These are phyloP conservation scores for Phytopythium montanum DNA, from an alignment of 352 stramenopile species.

Conservation along the genomic window DNA sequence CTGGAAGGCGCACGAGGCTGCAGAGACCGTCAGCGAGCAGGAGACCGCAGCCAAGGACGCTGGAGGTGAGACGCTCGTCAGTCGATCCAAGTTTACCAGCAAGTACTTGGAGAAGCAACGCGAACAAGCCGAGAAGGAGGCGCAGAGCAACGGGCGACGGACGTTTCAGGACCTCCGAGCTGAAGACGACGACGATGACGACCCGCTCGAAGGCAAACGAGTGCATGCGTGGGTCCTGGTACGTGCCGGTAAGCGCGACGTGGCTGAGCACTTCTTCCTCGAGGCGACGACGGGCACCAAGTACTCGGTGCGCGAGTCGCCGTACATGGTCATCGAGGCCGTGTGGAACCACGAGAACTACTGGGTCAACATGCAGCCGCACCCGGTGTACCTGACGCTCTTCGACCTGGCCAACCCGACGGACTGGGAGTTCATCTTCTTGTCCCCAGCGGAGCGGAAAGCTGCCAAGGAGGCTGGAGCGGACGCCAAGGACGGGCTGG, in stretches of 20 bases:
- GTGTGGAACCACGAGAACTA: conserved; percentile 96
- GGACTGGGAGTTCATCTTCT: conserved; percentile 92
- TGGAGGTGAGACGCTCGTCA: conserved; percentile 34
- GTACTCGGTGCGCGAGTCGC: conserved; percentile 74
- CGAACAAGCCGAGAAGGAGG: conserved; percentile 40
- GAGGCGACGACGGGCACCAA: conserved; percentile 89
- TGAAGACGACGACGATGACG: conserved; percentile 59
- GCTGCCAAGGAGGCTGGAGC: conserved; percentile 36
- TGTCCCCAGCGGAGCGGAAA: conserved; percentile 69
- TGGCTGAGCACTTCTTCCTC: conserved; percentile 87
- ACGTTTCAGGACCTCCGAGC: conserved; percentile 28
- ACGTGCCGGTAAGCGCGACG: conserved; percentile 84
- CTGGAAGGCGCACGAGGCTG: conserved; percentile 30
- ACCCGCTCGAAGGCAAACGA: conserved; percentile 66
- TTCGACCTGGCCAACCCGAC: conserved; percentile 84
- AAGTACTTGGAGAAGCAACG: conserved; percentile 61
- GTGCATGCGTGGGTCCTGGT: conserved; percentile 93
- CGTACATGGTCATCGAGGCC: conserved; percentile 86
- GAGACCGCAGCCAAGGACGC: conserved; percentile 2
- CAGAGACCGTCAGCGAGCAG: neutral
- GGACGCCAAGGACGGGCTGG: conserved; percentile 43
- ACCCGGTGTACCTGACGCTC: conserved; percentile 54
- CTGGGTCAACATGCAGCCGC: conserved; percentile 94
- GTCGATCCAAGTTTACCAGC: conserved; percentile 59
- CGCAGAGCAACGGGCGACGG: conserved; percentile 31